Conservation (phyloP, 2,329 filamentous ascomycete species). For the Penicillium sp. region DNA sequence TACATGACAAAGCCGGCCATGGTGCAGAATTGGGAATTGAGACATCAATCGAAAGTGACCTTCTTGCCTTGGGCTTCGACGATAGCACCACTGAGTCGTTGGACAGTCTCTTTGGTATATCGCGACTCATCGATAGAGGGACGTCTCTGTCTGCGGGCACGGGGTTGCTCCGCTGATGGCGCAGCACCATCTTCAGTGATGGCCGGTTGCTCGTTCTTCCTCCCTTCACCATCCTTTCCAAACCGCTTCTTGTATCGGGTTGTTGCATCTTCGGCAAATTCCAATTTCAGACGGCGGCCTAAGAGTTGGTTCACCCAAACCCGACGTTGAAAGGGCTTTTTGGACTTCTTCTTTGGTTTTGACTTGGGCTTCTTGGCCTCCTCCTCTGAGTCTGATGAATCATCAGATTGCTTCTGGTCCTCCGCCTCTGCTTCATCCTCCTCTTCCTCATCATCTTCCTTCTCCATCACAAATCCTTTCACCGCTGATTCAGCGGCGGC, state of each 20-base stretch:
- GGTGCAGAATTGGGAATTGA: neutral
- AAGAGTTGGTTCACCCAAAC: slow-evolving; percentile 83
- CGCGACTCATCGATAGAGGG: slow-evolving; percentile 38
- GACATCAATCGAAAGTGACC: slow-evolving; percentile 64
- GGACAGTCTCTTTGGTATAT: slow-evolving; percentile 48
- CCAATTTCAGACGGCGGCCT: slow-evolving; percentile 75
- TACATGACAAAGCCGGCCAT: too few relatives aligned
- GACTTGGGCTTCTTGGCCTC: slow-evolving; percentile 27
- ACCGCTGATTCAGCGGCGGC: slow-evolving; percentile 71
- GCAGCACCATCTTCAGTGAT: slow-evolving; percentile 21
- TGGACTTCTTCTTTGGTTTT: slow-evolving; percentile 19
- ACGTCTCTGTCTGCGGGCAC: slow-evolving; percentile 20
- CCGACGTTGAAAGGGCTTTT: slow-evolving; percentile 44
- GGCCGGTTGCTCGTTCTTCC: slow-evolving; percentile 18
- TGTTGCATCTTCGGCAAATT: slow-evolving; percentile 88
- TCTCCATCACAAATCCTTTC: slow-evolving; percentile 69
- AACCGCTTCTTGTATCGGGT: slow-evolving; percentile 90
- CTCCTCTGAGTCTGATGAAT: slow-evolving; percentile 24
- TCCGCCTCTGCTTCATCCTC: slow-evolving; percentile 43
- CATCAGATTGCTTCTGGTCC: slow-evolving; percentile 29
- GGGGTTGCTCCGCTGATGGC: slow-evolving; percentile 19
- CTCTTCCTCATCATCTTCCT: slow-evolving; percentile 43
- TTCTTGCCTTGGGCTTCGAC: slow-evolving; percentile 75
- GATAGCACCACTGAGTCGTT: slow-evolving; percentile 69
- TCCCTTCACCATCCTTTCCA: slow-evolving; percentile 59